Percentiles rank a stretch among this genome's conserved stretches.
phyloP scores from a whole-genome alignment of 345 rosid genomes.

The thale cress (Arabidopsis thaliana) region TAIR10.1 NC_003074.8:14598501-14599000 shows the following conservation, averaged over 20 bases:
- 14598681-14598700: neutral
- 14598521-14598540: neutral
- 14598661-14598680: slow-evolving; percentile 17
- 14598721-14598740: no score
- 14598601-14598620: neutral
- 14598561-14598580: slow-evolving; percentile 11
- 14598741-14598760: neutral
- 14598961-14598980: no score
- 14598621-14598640: neutral
- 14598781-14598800: neutral
- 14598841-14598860: slow-evolving; percentile 5
- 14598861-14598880: slow-evolving; percentile 19
- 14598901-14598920: neutral
- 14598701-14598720: no score
- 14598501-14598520: neutral
- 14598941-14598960: no score
- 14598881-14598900: neutral
- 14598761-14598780: neutral
- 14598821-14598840: slow-evolving; percentile 19
- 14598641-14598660: neutral
- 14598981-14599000: neutral
- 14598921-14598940: no score
- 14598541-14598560: neutral
- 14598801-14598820: slow-evolving; percentile 11
- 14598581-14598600: neutral